These are phyloP conservation scores for Pseudocercospora pini-densiflorae DNA, from an alignment of 2,329 filamentous ascomycete species.

Conservation along the genomic window DNA sequence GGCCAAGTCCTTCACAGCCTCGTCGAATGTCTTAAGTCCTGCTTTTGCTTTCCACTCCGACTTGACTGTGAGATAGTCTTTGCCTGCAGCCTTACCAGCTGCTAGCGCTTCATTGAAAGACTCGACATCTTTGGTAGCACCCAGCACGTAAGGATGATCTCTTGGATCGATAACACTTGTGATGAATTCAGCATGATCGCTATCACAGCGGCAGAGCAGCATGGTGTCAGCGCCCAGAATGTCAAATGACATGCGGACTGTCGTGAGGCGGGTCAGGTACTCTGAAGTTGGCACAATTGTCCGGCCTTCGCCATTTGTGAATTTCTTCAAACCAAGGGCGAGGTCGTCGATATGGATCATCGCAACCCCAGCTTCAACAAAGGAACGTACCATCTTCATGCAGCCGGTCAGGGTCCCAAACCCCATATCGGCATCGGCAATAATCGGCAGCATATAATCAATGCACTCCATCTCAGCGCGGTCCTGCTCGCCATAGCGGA, in stretches of 20 bases:
- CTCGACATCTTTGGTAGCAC: constrained; percentile 16
- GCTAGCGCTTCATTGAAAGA: constrained; percentile 17
- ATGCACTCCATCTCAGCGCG: constrained; percentile 16
- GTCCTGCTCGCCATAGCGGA: constrained; percentile 14
- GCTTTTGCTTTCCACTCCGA: constrained; percentile 16
- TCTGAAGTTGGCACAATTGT: constrained; percentile 18
- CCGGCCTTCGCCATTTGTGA: constrained; percentile 18
- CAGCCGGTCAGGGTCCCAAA: constrained; percentile 18
- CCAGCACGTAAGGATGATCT: constrained; percentile 19
- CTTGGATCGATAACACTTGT: constrained; percentile 13
- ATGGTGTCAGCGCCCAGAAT: constrained; percentile 18
- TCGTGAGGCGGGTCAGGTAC: constrained; percentile 17
- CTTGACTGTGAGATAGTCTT: constrained; percentile 18
- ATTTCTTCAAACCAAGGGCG: constrained; percentile 18
- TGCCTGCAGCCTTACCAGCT: constrained; percentile 9
- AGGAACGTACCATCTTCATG: constrained; percentile 19
- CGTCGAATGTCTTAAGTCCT: constrained; percentile 15
- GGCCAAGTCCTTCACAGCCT: constrained; percentile 6
- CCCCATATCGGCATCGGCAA: constrained; percentile 19
- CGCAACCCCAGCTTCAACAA: constrained; percentile 19
- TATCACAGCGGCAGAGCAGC: constrained; percentile 19
- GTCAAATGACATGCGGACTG: constrained; percentile 18
- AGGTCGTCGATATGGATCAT: constrained; percentile 24
- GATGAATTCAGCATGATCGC: constrained; percentile 22
- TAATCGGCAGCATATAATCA: constrained; percentile 19